A percentile compares a stretch with the other conserved stretches of the same genome.
phyloP scores from a whole-genome alignment of 139 green algal genomes.

The Edaphochlamys debaryana region DNA sequence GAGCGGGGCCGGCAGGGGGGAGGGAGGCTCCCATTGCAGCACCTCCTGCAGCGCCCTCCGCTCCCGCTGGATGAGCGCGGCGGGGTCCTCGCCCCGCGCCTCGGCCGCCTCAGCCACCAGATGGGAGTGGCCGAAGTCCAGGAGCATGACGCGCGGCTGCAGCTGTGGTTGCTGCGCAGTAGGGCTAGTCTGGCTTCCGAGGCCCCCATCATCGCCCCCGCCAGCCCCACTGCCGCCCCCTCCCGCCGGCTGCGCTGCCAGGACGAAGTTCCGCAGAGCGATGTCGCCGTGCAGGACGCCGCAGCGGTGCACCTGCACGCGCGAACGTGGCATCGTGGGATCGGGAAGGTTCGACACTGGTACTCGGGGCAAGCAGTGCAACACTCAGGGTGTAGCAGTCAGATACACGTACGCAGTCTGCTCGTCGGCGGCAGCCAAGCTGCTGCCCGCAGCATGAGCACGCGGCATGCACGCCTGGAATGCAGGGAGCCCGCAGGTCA shows the following conservation, averaged over 20 bases:
- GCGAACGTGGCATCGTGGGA: background rate
- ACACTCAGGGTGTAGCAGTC: background rate
- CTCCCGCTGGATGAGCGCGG: too few relatives aligned
- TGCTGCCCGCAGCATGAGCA: background rate
- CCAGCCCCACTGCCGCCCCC: too few relatives aligned
- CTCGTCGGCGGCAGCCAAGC: background rate
- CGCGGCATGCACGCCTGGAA: background rate
- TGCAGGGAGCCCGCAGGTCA: background rate
- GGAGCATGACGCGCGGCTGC: slow-evolving; percentile 1
- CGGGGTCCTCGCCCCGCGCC: background rate
- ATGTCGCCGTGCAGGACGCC: slow-evolving; percentile 6
- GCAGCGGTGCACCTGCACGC: background rate
- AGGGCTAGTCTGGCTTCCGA: background rate
- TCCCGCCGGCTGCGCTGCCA: background rate
- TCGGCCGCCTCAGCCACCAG: background rate
- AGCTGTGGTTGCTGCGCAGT: background rate
- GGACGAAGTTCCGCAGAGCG: background rate
- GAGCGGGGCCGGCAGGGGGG: background rate
- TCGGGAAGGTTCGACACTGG: background rate
- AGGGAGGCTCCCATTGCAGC: background rate
- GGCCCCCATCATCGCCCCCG: background rate
- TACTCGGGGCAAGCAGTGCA: slow-evolving; percentile 2
- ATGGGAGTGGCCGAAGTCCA: background rate
- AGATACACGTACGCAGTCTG: background rate
- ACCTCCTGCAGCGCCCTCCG: background rate